phyloP scores from a whole-genome alignment of 495 filamentous ascomycete genomes.

The Neurospora sp. region DNA sequence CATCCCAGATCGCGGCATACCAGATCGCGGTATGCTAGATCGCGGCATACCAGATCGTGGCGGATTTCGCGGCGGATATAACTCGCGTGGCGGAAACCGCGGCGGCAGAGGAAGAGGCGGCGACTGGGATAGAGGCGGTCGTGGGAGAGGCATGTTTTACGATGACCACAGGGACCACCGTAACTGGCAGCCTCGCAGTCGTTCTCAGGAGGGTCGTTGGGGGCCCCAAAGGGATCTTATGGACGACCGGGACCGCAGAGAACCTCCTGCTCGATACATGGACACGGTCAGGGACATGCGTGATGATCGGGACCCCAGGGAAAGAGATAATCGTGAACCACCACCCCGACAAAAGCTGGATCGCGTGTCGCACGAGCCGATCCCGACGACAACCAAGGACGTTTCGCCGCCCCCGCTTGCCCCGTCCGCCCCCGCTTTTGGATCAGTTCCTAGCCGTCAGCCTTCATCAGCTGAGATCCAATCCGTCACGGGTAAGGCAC shows the following conservation, averaged over 20 bases:
- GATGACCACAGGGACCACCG: slow-evolving; percentile 47
- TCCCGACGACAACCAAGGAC: slow-evolving; percentile 30
- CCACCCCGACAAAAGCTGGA: slow-evolving; percentile 35
- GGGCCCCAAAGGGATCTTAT: slow-evolving; percentile 27
- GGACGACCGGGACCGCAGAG: slow-evolving; percentile 40
- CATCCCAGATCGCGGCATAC: slow-evolving; percentile 28
- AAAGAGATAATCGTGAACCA: slow-evolving; percentile 25
- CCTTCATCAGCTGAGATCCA: slow-evolving; percentile 27
- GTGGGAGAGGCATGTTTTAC: slow-evolving; percentile 38
- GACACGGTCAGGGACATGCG: slow-evolving; percentile 43
- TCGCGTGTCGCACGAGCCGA: slow-evolving; percentile 34
- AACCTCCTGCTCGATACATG: slow-evolving; percentile 18
- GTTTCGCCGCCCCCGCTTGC: slow-evolving; percentile 66
- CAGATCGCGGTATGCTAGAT: slow-evolving; percentile 32
- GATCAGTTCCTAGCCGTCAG: slow-evolving; percentile 45
- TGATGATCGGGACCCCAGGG: slow-evolving; percentile 45
- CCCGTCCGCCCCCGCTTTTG: slow-evolving; percentile 76
- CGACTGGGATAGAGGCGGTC: slow-evolving; percentile 57
- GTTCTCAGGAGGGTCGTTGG: slow-evolving; percentile 59
- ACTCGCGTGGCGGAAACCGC: slow-evolving; percentile 5
- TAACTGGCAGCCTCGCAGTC: slow-evolving; percentile 47
- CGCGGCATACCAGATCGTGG: slow-evolving; percentile 39
- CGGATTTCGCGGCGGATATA: slow-evolving; percentile 28
- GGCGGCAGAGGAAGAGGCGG: slow-evolving; percentile 51
- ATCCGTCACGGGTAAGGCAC: slow-evolving; percentile 34